Evolutionary conservation across 768 basidiomycete species (phyloP), one percentile per base, ranked within the genome.

Genomic region (Hericium rajendrae): DNA sequence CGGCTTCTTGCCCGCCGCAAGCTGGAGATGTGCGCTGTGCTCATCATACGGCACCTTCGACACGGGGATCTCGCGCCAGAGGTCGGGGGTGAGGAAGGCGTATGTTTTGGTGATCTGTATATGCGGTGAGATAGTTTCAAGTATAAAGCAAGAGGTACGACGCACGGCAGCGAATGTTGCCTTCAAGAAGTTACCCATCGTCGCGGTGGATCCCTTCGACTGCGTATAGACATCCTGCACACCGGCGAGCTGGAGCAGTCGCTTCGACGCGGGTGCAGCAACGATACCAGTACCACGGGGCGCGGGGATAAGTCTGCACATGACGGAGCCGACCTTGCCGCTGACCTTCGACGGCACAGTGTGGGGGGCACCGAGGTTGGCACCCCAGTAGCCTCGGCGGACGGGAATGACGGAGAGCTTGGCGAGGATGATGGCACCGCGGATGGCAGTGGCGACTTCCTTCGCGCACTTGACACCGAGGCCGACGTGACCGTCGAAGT

Each of bases 391-490:
- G 66, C 97, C 97, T 76, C 97, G 81, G 67, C 97, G 90, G 62
- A 99, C 97, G 66, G 97, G 97, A 69, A 98, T 87, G 71, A 98
- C 91, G 51, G 92, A 93, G 64, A 99, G 83, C 72, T 99, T 99
- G 69, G 97, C 97, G 62, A 94, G 84, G 76, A 97, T 94, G 82
- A 99, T 98, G 64, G 97, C 97, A 62, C 97, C 97, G 68, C 97
- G 94, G 72, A 99, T 99, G 66, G 97, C 97, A 57, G 94, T 97
- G 37, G 97, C 97, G 68, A 98, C 97, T 82, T 99, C 97, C 81
- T 99, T 99, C 65, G 97, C 94, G 70, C 95, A 98, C 78, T 99
- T 99, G 73, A 98, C 94, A 73, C 97, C 97, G 69, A 99, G 86
- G 67, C 97, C 97, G 69, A 99, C 94, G 72, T 98, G 97, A 57